Conservation (phyloP, 2,329 filamentous ascomycete species). For the Elsinoe australis region DNA sequence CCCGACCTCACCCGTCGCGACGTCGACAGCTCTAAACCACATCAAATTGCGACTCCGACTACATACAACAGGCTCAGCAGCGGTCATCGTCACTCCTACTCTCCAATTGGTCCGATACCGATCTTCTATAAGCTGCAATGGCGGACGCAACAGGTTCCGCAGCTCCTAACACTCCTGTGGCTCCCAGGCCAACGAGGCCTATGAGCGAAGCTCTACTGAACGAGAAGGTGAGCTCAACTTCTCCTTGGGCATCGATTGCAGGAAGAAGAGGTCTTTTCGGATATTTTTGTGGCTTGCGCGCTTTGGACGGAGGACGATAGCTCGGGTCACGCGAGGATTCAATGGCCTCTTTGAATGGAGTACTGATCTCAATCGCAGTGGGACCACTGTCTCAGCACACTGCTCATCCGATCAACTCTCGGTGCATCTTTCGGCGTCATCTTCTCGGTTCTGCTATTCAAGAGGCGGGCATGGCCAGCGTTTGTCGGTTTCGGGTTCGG, state of each 20-base stretch:
- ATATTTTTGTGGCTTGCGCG: background rate
- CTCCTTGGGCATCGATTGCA: no score
- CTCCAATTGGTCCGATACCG: background rate
- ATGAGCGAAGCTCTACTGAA: slow-evolving; percentile 97
- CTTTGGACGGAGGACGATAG: no score
- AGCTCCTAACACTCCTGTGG: slow-evolving; percentile 51
- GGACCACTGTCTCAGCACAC: slow-evolving; percentile 96
- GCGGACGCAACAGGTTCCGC: slow-evolving; percentile 46
- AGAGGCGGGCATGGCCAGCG: slow-evolving; percentile 96
- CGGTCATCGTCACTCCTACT: background rate
- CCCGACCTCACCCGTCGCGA: slow-evolving; percentile 12
- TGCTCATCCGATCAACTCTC: slow-evolving; percentile 92
- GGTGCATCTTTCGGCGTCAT: slow-evolving; percentile 96
- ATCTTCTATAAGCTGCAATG: slow-evolving; percentile 40
- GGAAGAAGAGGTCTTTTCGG: background rate
- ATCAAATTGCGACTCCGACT: background rate
- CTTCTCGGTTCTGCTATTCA: slow-evolving; percentile 97
- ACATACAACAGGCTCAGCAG: background rate
- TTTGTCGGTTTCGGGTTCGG: slow-evolving; percentile 91
- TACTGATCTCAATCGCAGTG: slow-evolving; percentile 53
- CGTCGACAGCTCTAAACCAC: background rate
- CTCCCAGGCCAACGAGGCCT: slow-evolving; percentile 64
- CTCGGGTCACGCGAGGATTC: background rate
- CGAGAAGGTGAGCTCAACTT: slow-evolving; percentile 88
- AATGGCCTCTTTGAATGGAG: background rate